phyloP scores from a whole-genome alignment of 192 early-diverging fungal species.

The Gonapodya prolifera region DNA sequence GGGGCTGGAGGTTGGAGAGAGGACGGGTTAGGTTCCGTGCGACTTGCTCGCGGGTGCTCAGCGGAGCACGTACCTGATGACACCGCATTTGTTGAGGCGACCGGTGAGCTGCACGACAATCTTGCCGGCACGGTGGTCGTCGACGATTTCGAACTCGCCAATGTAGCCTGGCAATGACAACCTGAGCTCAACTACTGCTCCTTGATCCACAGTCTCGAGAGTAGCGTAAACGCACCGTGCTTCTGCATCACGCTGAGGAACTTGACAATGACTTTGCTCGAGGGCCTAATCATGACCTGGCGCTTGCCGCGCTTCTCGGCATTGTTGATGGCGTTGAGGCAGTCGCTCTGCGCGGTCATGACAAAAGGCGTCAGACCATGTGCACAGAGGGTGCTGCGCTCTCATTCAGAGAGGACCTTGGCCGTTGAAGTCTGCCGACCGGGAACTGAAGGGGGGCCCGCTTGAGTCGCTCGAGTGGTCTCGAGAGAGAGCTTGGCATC shows the following conservation, averaged over 20 bases:
- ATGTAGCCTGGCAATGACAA: conserved; percentile 66
- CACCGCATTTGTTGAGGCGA: conserved; percentile 99
- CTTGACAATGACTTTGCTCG: conserved; percentile 97
- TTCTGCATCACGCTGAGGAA: conserved; percentile 99
- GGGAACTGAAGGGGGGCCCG: too few species aligned
- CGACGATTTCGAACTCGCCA: conserved; percentile 97
- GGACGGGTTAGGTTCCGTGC: too few species aligned
- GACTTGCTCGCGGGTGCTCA: too few species aligned
- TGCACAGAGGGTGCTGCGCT: too few species aligned
- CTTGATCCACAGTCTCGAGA: conserved; percentile 24
- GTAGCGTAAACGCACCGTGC: conserved; percentile 60
- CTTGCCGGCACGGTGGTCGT: conserved; percentile 96
- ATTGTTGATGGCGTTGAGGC: conserved; percentile 97
- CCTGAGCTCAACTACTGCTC: not conserved
- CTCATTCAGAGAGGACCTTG: too few species aligned
- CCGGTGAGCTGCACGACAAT: conserved; percentile 97
- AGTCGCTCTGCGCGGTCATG: conserved; percentile 60
- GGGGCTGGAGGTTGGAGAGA: too few species aligned
- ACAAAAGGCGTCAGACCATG: too few species aligned
- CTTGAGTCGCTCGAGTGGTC: too few species aligned
- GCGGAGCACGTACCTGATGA: too few species aligned
- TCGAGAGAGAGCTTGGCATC: too few species aligned
- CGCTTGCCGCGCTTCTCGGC: conserved; percentile 98
- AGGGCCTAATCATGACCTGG: conserved; percentile 92
- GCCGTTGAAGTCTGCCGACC: too few species aligned